These are phyloP conservation scores for Eucalyptus virginea DNA, from an alignment of 345 rosid genomes.

Conservation along the genomic window DNA sequence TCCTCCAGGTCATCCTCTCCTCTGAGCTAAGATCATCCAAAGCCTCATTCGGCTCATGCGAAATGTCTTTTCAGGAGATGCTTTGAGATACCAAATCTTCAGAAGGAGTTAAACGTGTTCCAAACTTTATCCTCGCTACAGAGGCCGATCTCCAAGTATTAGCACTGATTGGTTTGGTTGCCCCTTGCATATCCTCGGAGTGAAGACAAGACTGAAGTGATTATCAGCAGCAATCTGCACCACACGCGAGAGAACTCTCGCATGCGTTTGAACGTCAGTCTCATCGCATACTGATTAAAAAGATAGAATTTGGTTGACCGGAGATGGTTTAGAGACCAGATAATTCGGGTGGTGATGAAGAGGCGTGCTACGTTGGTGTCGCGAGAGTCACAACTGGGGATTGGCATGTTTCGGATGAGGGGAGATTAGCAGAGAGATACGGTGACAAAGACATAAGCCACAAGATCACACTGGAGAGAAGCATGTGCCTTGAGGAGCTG, in stretches of 20 bases:
- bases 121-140: not conserved
- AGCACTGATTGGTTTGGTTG: not conserved
- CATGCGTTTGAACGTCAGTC: not conserved
- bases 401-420: not conserved
- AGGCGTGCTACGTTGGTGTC: conserved; percentile 24
- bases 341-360: conserved; percentile 1
- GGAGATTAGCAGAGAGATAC: not conserved
- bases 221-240: not conserved
- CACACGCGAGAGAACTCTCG: not conserved
- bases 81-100: not conserved
- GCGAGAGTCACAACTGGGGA: conserved; percentile 2
- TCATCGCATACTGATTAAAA: not conserved
- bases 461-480: not conserved
- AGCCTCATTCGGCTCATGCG: not conserved
- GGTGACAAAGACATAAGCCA: not conserved
- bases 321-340: not conserved
- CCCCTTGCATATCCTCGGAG: not conserved
- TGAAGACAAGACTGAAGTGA: not conserved
- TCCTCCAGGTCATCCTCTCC: not conserved
- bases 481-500: not conserved
- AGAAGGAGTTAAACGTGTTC: not conserved
- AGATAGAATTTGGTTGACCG: not conserved
- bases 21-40: not conserved
- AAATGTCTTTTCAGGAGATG: not conserved
- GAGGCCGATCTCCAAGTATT: not conserved